Percentiles rank a stretch among this genome's conserved stretches.
These are phyloP conservation scores for Fusarium brevicatenulatum DNA, from an alignment of 2,329 filamentous ascomycete species.

Conservation along the genomic window DNA sequence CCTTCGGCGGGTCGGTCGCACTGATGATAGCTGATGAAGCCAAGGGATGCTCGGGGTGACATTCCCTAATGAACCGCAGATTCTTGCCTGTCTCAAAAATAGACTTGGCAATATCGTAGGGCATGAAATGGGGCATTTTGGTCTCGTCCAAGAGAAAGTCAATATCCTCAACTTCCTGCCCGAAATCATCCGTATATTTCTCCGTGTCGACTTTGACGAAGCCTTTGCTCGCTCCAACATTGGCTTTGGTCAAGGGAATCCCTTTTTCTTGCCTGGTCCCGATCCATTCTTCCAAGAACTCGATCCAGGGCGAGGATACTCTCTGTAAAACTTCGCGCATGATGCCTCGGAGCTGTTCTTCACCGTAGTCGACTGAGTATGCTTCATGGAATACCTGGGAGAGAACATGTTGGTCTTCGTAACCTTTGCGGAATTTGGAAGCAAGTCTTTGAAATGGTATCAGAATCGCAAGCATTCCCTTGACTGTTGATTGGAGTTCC, in stretches of 20 bases:
- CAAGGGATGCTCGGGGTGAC: slow-evolving; percentile 78
- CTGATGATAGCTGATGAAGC: slow-evolving; percentile 61
- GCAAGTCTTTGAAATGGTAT: slow-evolving; percentile 63
- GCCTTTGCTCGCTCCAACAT: slow-evolving; percentile 58
- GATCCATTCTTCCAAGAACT: slow-evolving; percentile 78
- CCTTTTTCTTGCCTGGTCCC: slow-evolving; percentile 71
- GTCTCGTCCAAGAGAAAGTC: slow-evolving; percentile 72
- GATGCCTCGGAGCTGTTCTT: slow-evolving; percentile 68
- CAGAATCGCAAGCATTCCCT: slow-evolving; percentile 60
- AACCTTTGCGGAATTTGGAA: slow-evolving; percentile 54
- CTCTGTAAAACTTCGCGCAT: slow-evolving; percentile 73
- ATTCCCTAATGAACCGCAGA: slow-evolving; percentile 74
- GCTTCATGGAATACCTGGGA: slow-evolving; percentile 70
- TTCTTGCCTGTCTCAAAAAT: slow-evolving; percentile 86
- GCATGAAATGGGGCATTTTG: slow-evolving; percentile 77
- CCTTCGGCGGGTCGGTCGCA: slow-evolving; percentile 61
- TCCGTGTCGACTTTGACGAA: slow-evolving; percentile 70
- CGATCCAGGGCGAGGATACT: slow-evolving; percentile 73
- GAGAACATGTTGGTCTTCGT: slow-evolving; percentile 69
- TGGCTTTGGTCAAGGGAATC: slow-evolving; percentile 61
- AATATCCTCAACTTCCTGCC: slow-evolving; percentile 64
- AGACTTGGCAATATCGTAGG: slow-evolving; percentile 71
- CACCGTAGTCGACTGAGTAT: slow-evolving; percentile 71
- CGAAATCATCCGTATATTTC: slow-evolving; percentile 67
- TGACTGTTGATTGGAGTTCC: slow-evolving; percentile 62